Evolutionary conservation across 306 rosid species (phyloP).

Genomic region (Citrullus colocynthis): DNA sequence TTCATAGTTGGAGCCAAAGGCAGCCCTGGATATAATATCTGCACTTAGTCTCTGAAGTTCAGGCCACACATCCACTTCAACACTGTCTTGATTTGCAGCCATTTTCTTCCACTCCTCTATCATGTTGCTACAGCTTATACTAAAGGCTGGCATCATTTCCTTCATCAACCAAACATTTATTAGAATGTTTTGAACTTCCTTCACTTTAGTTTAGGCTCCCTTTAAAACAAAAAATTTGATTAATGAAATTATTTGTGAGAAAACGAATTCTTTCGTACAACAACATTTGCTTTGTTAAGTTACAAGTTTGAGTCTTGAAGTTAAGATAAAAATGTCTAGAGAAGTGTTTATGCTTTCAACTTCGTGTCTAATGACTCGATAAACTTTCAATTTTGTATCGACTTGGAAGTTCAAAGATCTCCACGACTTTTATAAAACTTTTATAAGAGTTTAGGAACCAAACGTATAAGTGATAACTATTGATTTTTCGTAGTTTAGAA

Average conservation of each 20-base stretch:
- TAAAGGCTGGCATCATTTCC: neutral
- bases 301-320: no score
- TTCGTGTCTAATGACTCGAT: no score
- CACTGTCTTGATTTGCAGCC: conserved; percentile 15
- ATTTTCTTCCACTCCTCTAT: conserved; percentile 23
- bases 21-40: conserved; percentile 30
- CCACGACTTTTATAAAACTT: no score
- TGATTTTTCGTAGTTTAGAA: no score
- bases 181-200: neutral
- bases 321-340: no score
- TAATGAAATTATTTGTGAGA: neutral
- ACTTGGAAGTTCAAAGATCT: no score
- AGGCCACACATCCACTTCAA: conserved; percentile 33
- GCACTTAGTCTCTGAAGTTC: conserved; percentile 30
- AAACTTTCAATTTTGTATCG: neutral
- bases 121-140: conserved; percentile 9
- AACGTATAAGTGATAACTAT: no score
- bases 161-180: neutral
- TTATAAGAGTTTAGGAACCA: no score
- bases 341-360: neutral
- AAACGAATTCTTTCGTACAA: neutral
- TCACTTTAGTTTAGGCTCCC: neutral
- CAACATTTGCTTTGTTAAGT: no score
- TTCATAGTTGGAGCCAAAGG: conserved; percentile 33
- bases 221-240: neutral